phyloP scores from a whole-genome alignment of 345 rosid genomes.

The Zanthoxylum bungeanum region DNA sequence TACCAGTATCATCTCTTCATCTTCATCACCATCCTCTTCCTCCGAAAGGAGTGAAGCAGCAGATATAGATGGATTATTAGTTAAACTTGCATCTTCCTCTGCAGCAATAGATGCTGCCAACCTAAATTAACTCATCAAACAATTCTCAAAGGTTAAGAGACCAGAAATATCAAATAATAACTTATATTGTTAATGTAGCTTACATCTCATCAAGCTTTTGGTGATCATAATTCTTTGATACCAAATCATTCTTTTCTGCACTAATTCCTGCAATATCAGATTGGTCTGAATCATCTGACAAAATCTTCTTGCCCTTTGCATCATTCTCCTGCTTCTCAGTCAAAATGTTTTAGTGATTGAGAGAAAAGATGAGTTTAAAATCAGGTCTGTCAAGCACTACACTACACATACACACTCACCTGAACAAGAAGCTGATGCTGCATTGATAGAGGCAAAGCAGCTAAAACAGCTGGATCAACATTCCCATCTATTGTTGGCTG shows the following conservation, averaged over 20 bases:
- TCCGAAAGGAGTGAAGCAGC: slow-evolving; percentile 28
- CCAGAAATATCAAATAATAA: slow-evolving; percentile 7
- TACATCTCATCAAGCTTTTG: slow-evolving; percentile 80
- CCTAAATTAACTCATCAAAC: slow-evolving; percentile 44
- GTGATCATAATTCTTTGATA: background rate
- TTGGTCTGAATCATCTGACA: background rate
- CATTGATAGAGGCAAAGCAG: slow-evolving; percentile 27
- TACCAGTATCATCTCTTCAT: slow-evolving; percentile 39
- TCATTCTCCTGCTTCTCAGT: slow-evolving; percentile 8
- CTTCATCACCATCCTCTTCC: slow-evolving; percentile 19
- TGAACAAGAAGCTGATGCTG: background rate
- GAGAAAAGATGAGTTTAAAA: background rate
- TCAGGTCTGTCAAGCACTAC: background rate
- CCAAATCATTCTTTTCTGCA: background rate
- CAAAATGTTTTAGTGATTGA: background rate
- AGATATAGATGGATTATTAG: slow-evolving; percentile 38
- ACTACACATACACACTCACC: background rate
- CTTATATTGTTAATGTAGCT: slow-evolving; percentile 22
- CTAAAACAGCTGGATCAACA: slow-evolving; percentile 25
- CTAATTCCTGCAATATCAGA: background rate
- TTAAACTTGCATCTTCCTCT: slow-evolving; percentile 44
- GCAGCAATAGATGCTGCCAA: slow-evolving; percentile 68
- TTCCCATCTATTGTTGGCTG: slow-evolving; percentile 20
- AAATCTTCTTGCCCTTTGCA: slow-evolving; percentile 14
- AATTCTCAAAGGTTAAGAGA: slow-evolving; percentile 6